phyloP scores from a whole-genome alignment of 1,284 basidiomycete genomes.

The Puccinia polysora region DNA sequence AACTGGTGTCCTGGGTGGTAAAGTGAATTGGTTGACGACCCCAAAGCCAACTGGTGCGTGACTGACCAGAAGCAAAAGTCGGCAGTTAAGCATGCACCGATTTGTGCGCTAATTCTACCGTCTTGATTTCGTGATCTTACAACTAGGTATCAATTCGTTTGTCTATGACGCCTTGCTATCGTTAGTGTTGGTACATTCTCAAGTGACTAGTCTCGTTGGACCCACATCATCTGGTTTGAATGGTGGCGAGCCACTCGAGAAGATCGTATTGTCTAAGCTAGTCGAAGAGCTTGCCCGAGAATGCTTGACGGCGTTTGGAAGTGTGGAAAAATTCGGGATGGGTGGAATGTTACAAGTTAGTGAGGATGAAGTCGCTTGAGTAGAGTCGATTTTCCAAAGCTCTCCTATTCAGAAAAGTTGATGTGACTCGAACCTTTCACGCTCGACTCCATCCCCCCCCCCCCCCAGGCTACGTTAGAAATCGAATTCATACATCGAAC shows the following conservation, averaged over 20 bases:
- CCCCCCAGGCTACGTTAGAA: constrained; percentile 95
- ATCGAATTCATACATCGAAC: constrained; percentile 99
- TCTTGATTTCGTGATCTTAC: neutral
- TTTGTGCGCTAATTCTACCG: neutral
- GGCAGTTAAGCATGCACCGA: too few species aligned
- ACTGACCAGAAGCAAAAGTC: too few species aligned
- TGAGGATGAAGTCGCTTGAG: constrained; percentile 46
- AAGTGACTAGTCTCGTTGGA: constrained; percentile 74
- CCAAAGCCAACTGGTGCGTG: constrained; percentile 52
- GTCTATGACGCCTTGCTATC: constrained; percentile 83
- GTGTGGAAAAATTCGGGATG: constrained; percentile 85
- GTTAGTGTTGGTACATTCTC: constrained; percentile 86
- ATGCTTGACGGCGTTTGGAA: constrained; percentile 74
- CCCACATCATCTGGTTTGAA: constrained; percentile 49
- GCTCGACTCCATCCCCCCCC: neutral
- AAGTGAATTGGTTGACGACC: constrained; percentile 86
- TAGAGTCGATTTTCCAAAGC: too few species aligned
- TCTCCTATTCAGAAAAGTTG: too few species aligned
- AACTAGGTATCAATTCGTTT: constrained; percentile 81
- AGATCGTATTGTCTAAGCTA: constrained; percentile 73
- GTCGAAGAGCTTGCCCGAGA: constrained; percentile 77
- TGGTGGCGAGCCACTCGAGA: constrained; percentile 59
- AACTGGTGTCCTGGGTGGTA: constrained; percentile 69
- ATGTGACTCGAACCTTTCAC: constrained; percentile 12
- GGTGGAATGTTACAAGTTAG: constrained; percentile 93